Conservation (phyloP, 805 yeast species). For the Candida golubevii region DNA sequence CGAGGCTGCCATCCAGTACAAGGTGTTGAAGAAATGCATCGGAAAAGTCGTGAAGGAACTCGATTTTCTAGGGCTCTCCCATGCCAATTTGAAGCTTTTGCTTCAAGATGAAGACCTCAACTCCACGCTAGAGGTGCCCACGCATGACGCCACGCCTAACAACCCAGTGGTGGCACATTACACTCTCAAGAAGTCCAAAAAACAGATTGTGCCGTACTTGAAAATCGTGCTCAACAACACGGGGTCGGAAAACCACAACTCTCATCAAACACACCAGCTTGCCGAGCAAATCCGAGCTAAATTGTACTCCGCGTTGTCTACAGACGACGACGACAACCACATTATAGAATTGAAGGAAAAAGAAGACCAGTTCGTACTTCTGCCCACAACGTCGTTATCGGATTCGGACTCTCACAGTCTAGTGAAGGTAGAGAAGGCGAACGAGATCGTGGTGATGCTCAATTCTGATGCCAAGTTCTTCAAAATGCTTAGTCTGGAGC, state of each 20-base stretch:
- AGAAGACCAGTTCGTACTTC: conserved; percentile 26
- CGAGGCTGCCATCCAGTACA: conserved; percentile 65
- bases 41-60: conserved; percentile 62
- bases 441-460: conserved; percentile 40
- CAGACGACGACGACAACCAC: conserved; percentile 21
- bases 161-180: conserved; percentile 43
- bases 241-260: conserved; percentile 25
- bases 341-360: conserved; percentile 29
- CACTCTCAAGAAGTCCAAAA: conserved; percentile 28
- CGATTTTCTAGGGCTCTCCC: conserved; percentile 51
- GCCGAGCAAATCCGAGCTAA: conserved; percentile 26
- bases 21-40: conserved; percentile 63
- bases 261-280: conserved; percentile 27
- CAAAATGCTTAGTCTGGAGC: conserved; percentile 51
- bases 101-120: conserved; percentile 26
- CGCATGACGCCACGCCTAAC: conserved; percentile 28
- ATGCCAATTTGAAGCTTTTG: conserved; percentile 37
- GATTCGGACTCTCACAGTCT: conserved; percentile 6
- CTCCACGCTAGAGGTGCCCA: conserved; percentile 29
- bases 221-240: conserved; percentile 35
- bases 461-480: conserved; percentile 59
- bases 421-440: conserved; percentile 19
- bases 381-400: conserved; percentile 21
- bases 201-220: conserved; percentile 34
- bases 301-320: conserved; percentile 22